Evolutionary conservation across 257 asterid species (phyloP).

Genomic region (Solanum paucissectum): DNA sequence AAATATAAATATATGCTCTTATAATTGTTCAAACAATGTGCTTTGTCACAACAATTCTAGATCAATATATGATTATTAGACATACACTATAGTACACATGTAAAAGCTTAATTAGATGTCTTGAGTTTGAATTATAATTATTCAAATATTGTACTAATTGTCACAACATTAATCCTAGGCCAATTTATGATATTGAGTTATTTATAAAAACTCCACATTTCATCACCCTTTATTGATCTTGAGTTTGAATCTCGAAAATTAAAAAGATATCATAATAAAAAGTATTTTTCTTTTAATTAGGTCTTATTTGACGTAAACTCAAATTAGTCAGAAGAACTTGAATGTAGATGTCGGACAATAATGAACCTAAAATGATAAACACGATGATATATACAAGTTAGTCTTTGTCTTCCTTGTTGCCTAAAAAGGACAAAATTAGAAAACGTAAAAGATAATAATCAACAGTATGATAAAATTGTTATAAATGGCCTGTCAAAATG

Average conservation of each 20-base stretch:
- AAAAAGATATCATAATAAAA: neutral
- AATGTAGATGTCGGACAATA: too few relatives aligned
- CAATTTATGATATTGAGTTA: neutral
- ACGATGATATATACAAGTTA: neutral
- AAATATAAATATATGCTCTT: too few relatives aligned
- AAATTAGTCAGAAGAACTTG: too few relatives aligned
- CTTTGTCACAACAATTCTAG: too few relatives aligned
- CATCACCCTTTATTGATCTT: neutral
- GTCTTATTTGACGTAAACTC: too few relatives aligned
- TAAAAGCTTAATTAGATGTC: too few relatives aligned
- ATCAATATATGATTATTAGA: too few relatives aligned
- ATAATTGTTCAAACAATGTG: too few relatives aligned
- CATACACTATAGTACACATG: too few relatives aligned
- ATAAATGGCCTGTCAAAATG: neutral
- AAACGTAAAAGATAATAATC: neutral
- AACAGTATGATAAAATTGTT: neutral
- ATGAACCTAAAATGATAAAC: neutral
- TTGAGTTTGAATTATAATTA: neutral
- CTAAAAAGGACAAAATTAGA: neutral
- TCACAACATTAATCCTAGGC: neutral
- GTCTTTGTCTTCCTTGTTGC: neutral
- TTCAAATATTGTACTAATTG: neutral
- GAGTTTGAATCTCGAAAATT: rapidly evolving
- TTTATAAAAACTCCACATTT: neutral
- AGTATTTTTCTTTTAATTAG: too few relatives aligned